phyloP scores from a whole-genome alignment of 139 green algal species.

The Spirogloea muscicola region DNA sequence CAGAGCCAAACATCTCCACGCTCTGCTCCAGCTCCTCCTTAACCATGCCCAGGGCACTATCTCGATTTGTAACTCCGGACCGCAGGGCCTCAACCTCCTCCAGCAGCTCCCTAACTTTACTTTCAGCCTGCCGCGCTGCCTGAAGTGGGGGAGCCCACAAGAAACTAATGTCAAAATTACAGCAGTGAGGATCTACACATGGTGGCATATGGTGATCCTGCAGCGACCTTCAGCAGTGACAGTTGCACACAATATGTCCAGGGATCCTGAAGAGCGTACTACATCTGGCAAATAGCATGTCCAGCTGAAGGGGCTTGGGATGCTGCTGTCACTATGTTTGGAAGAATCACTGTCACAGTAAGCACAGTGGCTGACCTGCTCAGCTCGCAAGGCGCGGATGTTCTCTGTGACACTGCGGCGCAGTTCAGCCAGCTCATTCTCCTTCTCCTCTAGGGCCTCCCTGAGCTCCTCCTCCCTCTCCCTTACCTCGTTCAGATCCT shows the following conservation, averaged over 20 bases:
- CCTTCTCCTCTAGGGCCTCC: slow-evolving; percentile 3
- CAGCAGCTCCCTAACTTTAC: not conserved
- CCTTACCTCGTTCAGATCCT: slow-evolving; percentile 1
- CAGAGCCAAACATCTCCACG: slow-evolving; percentile 4
- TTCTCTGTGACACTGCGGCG: slow-evolving; percentile 1
- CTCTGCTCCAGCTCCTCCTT: slow-evolving; percentile 3
- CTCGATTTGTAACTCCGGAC: not conserved
- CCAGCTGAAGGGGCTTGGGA: too few relatives aligned
- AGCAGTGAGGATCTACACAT: not conserved
- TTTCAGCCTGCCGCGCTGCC: not conserved
- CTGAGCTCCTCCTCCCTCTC: slow-evolving; percentile 3
- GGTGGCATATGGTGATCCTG: too few relatives aligned
- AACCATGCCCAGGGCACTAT: slow-evolving; percentile 6
- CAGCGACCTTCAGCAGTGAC: too few relatives aligned
- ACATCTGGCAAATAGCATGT: too few relatives aligned
- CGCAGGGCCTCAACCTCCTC: slow-evolving; percentile 12
- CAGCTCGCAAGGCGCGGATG: not conserved
- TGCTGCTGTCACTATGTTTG: too few relatives aligned
- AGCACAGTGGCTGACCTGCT: not conserved
- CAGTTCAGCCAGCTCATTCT: not conserved
- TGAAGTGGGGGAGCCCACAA: not conserved
- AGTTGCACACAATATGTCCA: too few relatives aligned
- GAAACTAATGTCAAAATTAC: not conserved
- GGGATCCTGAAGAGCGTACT: too few relatives aligned
- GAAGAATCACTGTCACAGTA: too few relatives aligned